These are phyloP conservation scores for Chlorociboria aeruginascens DNA, from an alignment of 495 filamentous ascomycete genomes.

Conservation along the genomic window DNA sequence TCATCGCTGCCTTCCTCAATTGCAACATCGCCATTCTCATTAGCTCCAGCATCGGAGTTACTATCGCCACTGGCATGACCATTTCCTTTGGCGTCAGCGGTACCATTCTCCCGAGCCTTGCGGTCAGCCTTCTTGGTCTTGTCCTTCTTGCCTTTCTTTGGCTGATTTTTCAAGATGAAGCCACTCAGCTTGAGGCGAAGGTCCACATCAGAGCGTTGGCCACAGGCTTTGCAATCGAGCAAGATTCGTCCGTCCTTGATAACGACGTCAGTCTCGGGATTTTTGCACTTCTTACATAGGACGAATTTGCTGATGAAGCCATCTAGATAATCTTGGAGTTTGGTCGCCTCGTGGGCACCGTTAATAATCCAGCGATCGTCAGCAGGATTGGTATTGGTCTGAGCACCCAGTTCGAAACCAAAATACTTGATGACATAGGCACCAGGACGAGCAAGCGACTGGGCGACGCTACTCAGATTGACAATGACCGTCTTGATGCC, in stretches of 20 bases:
- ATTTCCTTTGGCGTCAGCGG: conserved; percentile 45
- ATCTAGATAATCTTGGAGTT: conserved; percentile 96
- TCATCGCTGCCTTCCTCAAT: conserved; percentile 80
- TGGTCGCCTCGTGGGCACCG: conserved; percentile 86
- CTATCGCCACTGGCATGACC: conserved; percentile 49
- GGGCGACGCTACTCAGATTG: conserved; percentile 90
- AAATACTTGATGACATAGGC: conserved; percentile 99
- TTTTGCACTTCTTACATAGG: conserved; percentile 99
- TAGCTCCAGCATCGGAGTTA: conserved; percentile 60
- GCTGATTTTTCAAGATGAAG: conserved; percentile 92
- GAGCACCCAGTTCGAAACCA: conserved; percentile 94
- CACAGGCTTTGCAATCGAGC: conserved; percentile 97
- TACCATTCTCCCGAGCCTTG: conserved; percentile 58
- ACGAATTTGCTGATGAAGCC: conserved; percentile 97
- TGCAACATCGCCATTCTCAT: conserved; percentile 56
- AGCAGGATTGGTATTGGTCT: conserved; percentile 92
- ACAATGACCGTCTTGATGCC: conserved; percentile 95
- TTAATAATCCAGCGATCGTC: conserved; percentile 99
- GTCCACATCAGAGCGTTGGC: conserved; percentile 82
- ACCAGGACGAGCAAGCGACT: conserved; percentile 83
- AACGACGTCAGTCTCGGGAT: conserved; percentile 90
- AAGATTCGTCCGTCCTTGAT: conserved; percentile 85
- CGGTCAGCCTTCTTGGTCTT: conserved; percentile 84
- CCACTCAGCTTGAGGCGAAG: conserved; percentile 89
- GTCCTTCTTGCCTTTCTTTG: conserved; percentile 87